A percentile compares a stretch with the other conserved stretches of the same genome.
phyloP scores from a whole-genome alignment of 2,329 filamentous ascomycete genomes.

The Botrytis sinoallii region DNA sequence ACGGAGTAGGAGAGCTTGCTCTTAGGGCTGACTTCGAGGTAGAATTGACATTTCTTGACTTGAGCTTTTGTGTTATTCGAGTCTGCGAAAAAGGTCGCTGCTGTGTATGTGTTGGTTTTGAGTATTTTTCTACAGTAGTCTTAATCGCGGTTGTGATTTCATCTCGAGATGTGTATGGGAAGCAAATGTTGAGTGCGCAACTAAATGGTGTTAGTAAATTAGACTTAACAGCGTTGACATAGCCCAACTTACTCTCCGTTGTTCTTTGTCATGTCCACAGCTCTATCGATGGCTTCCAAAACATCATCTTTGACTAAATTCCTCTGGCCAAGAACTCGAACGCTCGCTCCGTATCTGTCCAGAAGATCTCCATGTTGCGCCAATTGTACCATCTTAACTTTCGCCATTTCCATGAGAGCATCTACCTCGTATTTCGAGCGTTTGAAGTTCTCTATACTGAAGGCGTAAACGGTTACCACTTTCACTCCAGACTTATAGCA shows the following conservation, averaged over 20 bases:
- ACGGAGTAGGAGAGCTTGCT: conserved; percentile 48
- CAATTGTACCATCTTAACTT: conserved; percentile 88
- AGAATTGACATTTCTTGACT: conserved; percentile 56
- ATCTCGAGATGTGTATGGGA: conserved; percentile 92
- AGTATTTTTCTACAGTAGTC: conserved; percentile 83
- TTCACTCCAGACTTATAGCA: conserved; percentile 98
- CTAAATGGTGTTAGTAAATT: conserved; percentile 35
- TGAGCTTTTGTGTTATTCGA: conserved; percentile 82
- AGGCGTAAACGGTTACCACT: conserved; percentile 96
- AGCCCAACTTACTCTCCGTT: conserved; percentile 66
- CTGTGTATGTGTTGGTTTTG: conserved; percentile 62
- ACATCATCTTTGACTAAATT: conserved; percentile 85
- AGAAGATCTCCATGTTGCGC: conserved; percentile 90
- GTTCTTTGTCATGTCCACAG: conserved; percentile 79
- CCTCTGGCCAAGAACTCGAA: conserved; percentile 81
- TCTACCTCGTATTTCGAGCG: conserved; percentile 95
- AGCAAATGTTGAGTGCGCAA: conserved; percentile 86
- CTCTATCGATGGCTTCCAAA: conserved; percentile 79
- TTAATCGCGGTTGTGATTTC: conserved; percentile 91
- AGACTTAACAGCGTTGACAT: not conserved
- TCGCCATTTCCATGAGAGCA: conserved; percentile 95
- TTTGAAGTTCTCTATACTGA: conserved; percentile 99
- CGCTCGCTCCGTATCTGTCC: conserved; percentile 84
- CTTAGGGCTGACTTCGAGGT: conserved; percentile 26
- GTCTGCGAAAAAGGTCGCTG: conserved; percentile 80